A percentile compares a stretch with the other conserved stretches of the same genome.
Evolutionary conservation across 305 asterid genomes (phyloP).

Genomic region (Fraxinus greggii): DNA sequence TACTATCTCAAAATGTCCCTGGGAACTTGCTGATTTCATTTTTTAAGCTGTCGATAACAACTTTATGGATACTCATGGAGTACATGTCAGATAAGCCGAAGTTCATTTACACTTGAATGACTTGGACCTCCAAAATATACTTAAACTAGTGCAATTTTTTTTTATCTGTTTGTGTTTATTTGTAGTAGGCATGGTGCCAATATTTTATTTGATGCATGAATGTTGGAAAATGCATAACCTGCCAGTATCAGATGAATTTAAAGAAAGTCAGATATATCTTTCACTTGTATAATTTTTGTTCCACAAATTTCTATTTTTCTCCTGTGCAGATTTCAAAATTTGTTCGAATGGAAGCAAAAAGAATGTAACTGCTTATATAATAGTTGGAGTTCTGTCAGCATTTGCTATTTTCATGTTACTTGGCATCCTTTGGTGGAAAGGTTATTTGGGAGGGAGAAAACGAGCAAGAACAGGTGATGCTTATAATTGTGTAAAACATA

Average conservation of each 20-base stretch:
- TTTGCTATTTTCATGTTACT: conserved; percentile 35
- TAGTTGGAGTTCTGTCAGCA: conserved; percentile 44
- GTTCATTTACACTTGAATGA: background rate
- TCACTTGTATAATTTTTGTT: background rate
- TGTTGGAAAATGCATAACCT: background rate
- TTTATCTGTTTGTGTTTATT: background rate
- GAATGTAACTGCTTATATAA: conserved; percentile 45
- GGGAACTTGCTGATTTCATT: background rate
- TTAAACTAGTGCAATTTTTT: background rate
- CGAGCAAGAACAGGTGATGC: conserved; percentile 40
- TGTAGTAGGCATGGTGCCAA: background rate
- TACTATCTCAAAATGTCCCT: background rate
- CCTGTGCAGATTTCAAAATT: conserved; percentile 56
- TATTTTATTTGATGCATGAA: background rate
- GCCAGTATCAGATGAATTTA: background rate
- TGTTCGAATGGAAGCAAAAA: conserved; percentile 60
- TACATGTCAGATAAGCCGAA: background rate
- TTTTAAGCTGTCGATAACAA: background rate
- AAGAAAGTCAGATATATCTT: background rate
- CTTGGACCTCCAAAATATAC: background rate
- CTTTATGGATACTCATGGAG: background rate
- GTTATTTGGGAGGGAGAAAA: conserved; percentile 43
- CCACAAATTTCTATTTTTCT: conserved; percentile 9
- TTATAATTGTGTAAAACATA: background rate
- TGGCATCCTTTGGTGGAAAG: conserved; percentile 71